These are phyloP conservation scores for Themeda triandra DNA, from an alignment of 176 grass and related monocot genomes.

Conservation along the genomic window DNA sequence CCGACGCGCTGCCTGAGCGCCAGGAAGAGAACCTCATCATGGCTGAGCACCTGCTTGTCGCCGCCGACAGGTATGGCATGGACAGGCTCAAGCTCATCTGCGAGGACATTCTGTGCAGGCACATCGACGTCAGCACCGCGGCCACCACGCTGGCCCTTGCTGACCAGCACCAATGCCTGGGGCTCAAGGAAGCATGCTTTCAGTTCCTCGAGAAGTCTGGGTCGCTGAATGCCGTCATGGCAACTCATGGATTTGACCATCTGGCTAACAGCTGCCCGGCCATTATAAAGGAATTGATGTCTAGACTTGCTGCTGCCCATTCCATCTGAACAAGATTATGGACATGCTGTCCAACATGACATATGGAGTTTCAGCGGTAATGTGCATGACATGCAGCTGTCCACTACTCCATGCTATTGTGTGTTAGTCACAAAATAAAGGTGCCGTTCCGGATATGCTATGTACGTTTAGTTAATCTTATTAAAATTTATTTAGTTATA, in stretches of 20 bases:
- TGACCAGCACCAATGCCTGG: conserved; percentile 18
- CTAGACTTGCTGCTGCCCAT: background rate
- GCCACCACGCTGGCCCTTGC: conserved; percentile 6
- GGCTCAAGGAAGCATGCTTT: conserved; percentile 23
- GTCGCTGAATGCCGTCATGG: background rate
- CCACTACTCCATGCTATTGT: background rate
- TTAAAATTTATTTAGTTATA: too few relatives aligned
- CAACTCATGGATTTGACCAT: conserved; percentile 8
- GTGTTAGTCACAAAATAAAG: too few relatives aligned
- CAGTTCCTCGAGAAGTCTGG: background rate
- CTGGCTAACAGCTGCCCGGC: background rate
- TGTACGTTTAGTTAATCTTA: background rate
- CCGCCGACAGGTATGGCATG: conserved; percentile 54
- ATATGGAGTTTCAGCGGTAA: background rate
- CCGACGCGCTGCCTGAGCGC: background rate
- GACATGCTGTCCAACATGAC: background rate
- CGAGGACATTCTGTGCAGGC: conserved; percentile 23
- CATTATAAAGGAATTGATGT: conserved; percentile 16
- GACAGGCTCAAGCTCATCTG: conserved; percentile 49
- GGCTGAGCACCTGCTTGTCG: conserved; percentile 50
- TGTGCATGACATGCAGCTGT: background rate
- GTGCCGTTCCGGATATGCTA: background rate
- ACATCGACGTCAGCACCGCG: background rate
- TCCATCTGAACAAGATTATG: background rate
- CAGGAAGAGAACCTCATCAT: background rate